Conservation (phyloP, 306 rosid species). For the Prunus kanzakura region DNA sequence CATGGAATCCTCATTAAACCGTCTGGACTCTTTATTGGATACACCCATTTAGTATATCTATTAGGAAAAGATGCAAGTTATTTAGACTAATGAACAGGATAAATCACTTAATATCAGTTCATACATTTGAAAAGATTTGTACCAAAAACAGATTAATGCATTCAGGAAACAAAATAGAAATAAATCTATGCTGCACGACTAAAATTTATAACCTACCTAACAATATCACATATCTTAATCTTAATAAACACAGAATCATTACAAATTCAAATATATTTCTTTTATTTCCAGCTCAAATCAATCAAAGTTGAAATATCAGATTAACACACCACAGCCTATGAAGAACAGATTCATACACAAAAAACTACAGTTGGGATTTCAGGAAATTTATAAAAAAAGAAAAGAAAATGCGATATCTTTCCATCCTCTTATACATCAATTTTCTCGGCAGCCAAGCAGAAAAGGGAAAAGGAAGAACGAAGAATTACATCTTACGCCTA, state of each 20-base stretch:
- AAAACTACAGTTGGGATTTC: neutral
- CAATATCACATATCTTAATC: neutral
- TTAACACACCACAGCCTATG: neutral
- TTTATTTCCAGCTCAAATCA: neutral
- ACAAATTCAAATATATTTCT: neutral
- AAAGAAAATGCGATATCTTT: neutral
- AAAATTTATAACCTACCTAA: neutral
- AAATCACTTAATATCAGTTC: neutral
- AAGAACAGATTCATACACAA: neutral
- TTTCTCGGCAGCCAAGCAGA: neutral
- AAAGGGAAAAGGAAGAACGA: neutral
- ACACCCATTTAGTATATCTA: constrained; percentile 52
- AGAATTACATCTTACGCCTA: neutral
- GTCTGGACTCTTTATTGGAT: constrained; percentile 8
- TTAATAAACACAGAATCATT: neutral
- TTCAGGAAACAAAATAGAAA: neutral
- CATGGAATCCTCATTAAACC: constrained; percentile 23
- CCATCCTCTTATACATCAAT: neutral
- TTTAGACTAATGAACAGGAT: neutral
- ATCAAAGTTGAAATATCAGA: neutral
- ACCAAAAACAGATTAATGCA: neutral
- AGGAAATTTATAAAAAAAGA: neutral
- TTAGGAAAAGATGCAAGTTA: neutral
- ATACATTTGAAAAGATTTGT: neutral
- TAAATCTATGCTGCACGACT: too few species aligned